Base-by-base conservation (phyloP, 352 stramenopile genomes). In the Phytopythium delawarense region DNA sequence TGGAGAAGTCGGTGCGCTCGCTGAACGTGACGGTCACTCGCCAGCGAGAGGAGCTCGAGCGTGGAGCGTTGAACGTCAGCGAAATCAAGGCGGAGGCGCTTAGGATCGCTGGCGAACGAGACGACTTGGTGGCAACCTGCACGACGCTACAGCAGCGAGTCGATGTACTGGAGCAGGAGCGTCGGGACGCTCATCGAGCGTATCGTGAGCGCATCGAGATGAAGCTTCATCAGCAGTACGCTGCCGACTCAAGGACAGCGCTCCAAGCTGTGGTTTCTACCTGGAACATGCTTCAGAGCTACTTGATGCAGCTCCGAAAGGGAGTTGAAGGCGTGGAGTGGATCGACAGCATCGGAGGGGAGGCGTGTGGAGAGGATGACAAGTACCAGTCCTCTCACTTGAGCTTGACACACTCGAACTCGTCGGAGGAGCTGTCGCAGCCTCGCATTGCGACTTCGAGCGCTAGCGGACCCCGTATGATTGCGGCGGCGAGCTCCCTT, bases 241-340 rank as follows among this genome's bases (percentile, higher is more conserved):
- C 64, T 0, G 28, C 58, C 32, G 66, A 67, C 7, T 64, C 84
- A 54, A 75, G 69, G 35, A 39, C 25, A 2, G 74, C 83, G 34
- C 54, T 84, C 1, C 55, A 65, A 39, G 64, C 67, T n/a, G 64
- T 70, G n/a, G 49, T 76, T 16, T 40, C 39, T n/a, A 75, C 75
- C 20, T 84, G 75, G 75, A 71, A 67, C 39, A 53, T 69, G 7
- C 65, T 84, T 28, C 56, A 71, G 35, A 62, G 61, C 34, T 71
- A 67, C 34, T 67, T 81, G 46, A 60, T 74, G 40, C 66, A 64
- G 28, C 53, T 84, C 15, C 20, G 20, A 18, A 25, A 25, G 44
- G 55, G 39, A n/a, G 16, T 45, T 45, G 39, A 45, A 45, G 39
- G 39, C 39, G 39, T n/a, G 13, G 39, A 45, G 16, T 45, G 13